Percentiles rank a stretch among this genome's conserved stretches.
Conservation (phyloP, 228 moss, liverwort and hornwort genomes). For the Sphagnum magellanicum region DNA sequence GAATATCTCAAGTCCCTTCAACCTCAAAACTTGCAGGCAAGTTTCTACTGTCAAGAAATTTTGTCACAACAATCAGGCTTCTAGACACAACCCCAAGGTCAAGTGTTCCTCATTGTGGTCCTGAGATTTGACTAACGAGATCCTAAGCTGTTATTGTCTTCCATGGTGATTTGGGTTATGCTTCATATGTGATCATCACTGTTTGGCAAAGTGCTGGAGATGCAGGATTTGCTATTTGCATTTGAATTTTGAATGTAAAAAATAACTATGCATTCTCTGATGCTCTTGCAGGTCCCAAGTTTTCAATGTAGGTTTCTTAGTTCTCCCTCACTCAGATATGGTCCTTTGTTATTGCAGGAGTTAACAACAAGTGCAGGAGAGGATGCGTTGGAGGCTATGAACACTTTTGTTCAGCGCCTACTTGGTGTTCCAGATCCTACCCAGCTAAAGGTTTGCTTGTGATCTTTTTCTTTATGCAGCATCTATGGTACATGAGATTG, state of each 20-base stretch:
- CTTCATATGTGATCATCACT: no score
- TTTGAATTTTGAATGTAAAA: not conserved
- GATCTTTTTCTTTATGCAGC: not conserved
- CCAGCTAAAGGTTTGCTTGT: conserved; percentile 59
- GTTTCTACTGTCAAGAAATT: not conserved
- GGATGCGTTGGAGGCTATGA: conserved; percentile 96
- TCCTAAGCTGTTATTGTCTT: no score
- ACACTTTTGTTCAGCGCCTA: conserved; percentile 73
- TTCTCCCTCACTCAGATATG: no score
- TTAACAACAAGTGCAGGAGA: conserved; percentile 90
- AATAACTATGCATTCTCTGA: no score
- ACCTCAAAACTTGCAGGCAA: conserved; percentile 57
- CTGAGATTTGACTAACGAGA: no score
- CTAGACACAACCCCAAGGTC: not conserved
- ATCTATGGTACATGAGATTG: not conserved
- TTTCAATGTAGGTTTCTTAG: no score
- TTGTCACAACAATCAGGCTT: not conserved
- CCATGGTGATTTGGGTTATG: no score
- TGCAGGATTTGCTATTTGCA: no score
- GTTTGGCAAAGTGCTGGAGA: no score
- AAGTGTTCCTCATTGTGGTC: no score
- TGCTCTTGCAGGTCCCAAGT: no score
- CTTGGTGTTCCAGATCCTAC: conserved; percentile 75
- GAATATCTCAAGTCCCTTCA: conserved; percentile 82
- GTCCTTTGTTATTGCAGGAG: conserved; percentile 28